Conservation (phyloP, 805 yeast species). For the Barnettozyma pratensis region DNA sequence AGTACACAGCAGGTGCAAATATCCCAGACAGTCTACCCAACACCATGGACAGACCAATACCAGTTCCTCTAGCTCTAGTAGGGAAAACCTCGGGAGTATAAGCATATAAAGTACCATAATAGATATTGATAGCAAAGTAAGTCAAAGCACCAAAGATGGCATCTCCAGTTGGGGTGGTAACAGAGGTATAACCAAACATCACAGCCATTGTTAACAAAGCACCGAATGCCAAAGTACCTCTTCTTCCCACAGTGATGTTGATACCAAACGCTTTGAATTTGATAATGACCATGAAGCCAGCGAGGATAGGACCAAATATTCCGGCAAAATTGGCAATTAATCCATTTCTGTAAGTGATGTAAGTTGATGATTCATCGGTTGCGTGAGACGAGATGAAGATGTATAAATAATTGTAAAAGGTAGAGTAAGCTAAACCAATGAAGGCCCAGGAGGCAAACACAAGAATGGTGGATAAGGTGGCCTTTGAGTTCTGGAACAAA, state of each 20-base stretch:
- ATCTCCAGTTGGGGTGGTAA: conserved; percentile 46
- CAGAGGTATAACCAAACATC: conserved; percentile 59
- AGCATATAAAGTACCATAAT: conserved; percentile 58
- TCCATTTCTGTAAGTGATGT: conserved; percentile 43
- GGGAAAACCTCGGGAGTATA: conserved; percentile 65
- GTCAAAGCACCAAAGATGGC: conserved; percentile 47
- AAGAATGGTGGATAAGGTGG: conserved; percentile 38
- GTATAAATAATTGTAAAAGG: conserved; percentile 48
- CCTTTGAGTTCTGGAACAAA: conserved; percentile 38
- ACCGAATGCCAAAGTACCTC: conserved; percentile 51
- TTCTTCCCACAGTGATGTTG: conserved; percentile 38
- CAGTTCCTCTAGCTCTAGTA: conserved; percentile 49
- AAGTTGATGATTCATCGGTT: conserved; percentile 27
- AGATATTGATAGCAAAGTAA: conserved; percentile 41
- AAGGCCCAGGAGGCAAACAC: conserved; percentile 48
- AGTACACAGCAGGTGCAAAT: conserved; percentile 54
- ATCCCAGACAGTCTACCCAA: conserved; percentile 48
- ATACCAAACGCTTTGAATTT: conserved; percentile 12
- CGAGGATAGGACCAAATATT: conserved; percentile 47
- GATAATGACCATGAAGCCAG: conserved; percentile 30
- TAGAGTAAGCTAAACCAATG: conserved; percentile 49
- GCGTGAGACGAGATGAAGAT: conserved; percentile 42
- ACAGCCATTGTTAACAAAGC: conserved; percentile 51
- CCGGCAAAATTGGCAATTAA: conserved; percentile 40
- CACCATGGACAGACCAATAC: conserved; percentile 55